Percentiles rank a stretch among this genome's conserved stretches.
These are phyloP conservation scores for Aspergillus ibericus DNA, from an alignment of 2,329 filamentous ascomycete species.

Conservation along the genomic window DNA sequence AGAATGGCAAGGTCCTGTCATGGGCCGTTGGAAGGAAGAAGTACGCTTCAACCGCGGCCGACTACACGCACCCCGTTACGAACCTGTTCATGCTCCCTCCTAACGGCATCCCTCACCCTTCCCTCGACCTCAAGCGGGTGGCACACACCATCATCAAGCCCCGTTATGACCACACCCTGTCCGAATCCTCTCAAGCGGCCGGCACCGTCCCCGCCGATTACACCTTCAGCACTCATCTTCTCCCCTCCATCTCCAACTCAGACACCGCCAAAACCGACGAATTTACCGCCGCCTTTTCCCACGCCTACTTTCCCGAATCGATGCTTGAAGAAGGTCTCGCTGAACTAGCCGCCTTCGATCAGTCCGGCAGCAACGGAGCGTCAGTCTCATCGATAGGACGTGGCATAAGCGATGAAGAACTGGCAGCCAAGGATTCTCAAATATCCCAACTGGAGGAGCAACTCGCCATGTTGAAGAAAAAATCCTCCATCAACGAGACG, in stretches of 20 bases:
- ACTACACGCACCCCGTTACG: conserved; percentile 77
- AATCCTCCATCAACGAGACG: conserved; percentile 34
- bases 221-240: conserved; percentile 41
- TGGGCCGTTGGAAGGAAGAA: conserved; percentile 77
- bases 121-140: conserved; percentile 47
- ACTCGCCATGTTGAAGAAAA: conserved; percentile 41
- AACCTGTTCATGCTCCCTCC: conserved; percentile 75
- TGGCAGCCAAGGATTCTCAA: conserved; percentile 26
- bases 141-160: conserved; percentile 73
- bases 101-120: conserved; percentile 45
- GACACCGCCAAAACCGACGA: conserved; percentile 14
- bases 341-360: conserved; percentile 35
- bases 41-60: conserved; percentile 66
- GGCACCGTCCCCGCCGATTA: conserved; percentile 46
- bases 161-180: conserved; percentile 44
- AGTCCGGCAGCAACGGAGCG: conserved; percentile 25
- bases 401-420: conserved; percentile 15
- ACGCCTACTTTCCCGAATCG: conserved; percentile 39
- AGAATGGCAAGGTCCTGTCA: conserved; percentile 71
- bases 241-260: conserved; percentile 18
- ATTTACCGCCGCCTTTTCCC: conserved; percentile 41
- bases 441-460: conserved; percentile 41
- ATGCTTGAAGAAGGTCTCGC: conserved; percentile 44
- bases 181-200: conserved; percentile 33
- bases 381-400: conserved; percentile 14